phyloP scores from a whole-genome alignment of 495 filamentous ascomycete species.

The Chaetomidium leptoderma region DNA sequence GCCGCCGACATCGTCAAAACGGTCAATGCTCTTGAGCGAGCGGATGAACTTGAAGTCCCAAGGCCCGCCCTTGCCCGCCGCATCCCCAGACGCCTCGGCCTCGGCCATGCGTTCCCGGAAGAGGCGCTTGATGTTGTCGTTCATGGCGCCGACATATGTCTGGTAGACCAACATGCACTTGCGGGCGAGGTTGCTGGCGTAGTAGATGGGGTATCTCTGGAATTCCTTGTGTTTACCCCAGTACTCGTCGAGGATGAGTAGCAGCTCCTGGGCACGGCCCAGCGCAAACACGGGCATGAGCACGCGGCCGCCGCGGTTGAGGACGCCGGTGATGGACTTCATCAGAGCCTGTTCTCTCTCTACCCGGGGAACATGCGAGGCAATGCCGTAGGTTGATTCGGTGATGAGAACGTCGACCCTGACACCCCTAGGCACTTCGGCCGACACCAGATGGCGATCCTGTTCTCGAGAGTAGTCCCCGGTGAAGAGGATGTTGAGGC shows the following conservation, averaged over 20 bases:
- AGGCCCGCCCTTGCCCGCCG: conserved; percentile 71
- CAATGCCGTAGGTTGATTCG: conserved; percentile 93
- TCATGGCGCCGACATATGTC: conserved; percentile 96
- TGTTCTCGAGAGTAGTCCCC: conserved; percentile 94
- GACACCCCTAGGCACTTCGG: conserved; percentile 74
- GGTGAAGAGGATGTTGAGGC: conserved; percentile 92
- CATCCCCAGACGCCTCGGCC: conserved; percentile 68
- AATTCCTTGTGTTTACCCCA: conserved; percentile 83
- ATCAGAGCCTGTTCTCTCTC: conserved; percentile 90
- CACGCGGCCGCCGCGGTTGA: conserved; percentile 86
- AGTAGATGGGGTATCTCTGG: conserved; percentile 91
- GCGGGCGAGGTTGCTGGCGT: conserved; percentile 85
- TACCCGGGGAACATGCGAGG: conserved; percentile 78
- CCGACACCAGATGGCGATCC: conserved; percentile 90
- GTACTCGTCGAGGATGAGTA: conserved; percentile 95
- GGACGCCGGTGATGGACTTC: conserved; percentile 85
- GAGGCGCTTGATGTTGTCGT: conserved; percentile 92
- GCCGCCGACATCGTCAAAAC: conserved; percentile 91
- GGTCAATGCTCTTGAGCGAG: conserved; percentile 83
- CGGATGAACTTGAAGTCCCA: conserved; percentile 96
- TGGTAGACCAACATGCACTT: conserved; percentile 99
- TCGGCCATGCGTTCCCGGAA: conserved; percentile 84
- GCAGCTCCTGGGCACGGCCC: conserved; percentile 85
- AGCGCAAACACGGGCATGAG: conserved; percentile 95
- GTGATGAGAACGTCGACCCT: conserved; percentile 96